phyloP scores from a whole-genome alignment of 148 eudicot species.

The Nyssa sinensis region DNA sequence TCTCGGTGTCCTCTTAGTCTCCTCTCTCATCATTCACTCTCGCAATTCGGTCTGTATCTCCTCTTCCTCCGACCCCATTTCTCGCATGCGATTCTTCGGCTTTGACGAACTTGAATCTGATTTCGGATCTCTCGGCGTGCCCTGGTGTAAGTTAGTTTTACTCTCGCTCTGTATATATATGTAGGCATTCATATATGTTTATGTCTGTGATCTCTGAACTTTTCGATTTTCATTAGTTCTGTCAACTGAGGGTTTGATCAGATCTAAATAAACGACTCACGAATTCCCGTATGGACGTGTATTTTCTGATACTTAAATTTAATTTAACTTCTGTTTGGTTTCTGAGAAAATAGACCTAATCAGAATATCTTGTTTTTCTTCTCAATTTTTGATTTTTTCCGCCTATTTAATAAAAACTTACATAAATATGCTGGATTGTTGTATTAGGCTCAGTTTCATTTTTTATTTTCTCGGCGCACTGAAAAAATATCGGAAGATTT shows the following conservation, averaged over 20 bases:
- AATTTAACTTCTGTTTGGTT: not conserved
- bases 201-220: not conserved
- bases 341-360: not conserved
- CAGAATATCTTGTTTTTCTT: no score
- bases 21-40: constrained; percentile 43
- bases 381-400: no score
- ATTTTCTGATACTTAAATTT: not conserved
- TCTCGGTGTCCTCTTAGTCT: constrained; percentile 33
- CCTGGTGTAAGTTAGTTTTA: constrained; percentile 68
- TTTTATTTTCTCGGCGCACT: no score
- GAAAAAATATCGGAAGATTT: not conserved
- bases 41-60: constrained; percentile 62
- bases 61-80: constrained; percentile 34
- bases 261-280: not conserved
- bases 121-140: constrained; percentile 86
- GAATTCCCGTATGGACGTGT: not conserved
- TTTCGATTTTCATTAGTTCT: not conserved
- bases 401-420: not conserved
- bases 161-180: not conserved
- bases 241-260: not conserved
- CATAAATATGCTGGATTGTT: no score
- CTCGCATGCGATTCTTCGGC: constrained; percentile 62
- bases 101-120: constrained; percentile 71
- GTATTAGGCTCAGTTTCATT: not conserved
- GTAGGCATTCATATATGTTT: not conserved